Percentiles rank a stretch among this genome's conserved stretches.
Evolutionary conservation across 345 rosid species (phyloP).

Genomic region (Syzygium jambos): DNA sequence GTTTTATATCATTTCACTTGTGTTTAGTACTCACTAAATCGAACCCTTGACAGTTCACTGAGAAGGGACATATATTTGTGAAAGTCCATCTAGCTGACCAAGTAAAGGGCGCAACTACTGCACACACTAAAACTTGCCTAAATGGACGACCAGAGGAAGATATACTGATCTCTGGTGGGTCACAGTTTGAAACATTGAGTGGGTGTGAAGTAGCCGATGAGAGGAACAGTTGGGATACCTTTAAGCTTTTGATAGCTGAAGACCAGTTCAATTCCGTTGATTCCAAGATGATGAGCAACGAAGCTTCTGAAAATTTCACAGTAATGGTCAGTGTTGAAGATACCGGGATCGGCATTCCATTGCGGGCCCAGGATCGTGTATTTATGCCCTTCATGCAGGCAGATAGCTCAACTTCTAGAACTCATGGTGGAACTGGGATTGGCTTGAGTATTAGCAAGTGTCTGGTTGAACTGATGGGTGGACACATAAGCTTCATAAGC

Average conservation of each 20-base stretch:
- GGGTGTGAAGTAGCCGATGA: slow-evolving; percentile 92
- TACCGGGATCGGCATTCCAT: slow-evolving; percentile 92
- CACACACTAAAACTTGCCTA: slow-evolving; percentile 24
- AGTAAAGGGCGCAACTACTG: slow-evolving; percentile 24
- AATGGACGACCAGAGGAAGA: slow-evolving; percentile 50
- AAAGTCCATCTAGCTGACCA: slow-evolving; percentile 76
- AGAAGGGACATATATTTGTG: slow-evolving; percentile 86
- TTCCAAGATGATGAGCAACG: slow-evolving; percentile 16
- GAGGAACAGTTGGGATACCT: slow-evolving; percentile 75
- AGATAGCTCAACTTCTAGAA: slow-evolving; percentile 91
- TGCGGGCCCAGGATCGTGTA: slow-evolving; percentile 73
- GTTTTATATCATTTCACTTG: not conserved
- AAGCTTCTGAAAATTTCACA: slow-evolving; percentile 39
- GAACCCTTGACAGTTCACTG: slow-evolving; percentile 65
- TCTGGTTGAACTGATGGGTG: slow-evolving; percentile 89
- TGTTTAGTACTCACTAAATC: not conserved
- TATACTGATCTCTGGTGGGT: slow-evolving; percentile 3
- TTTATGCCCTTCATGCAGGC: slow-evolving; percentile 98
- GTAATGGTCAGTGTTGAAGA: slow-evolving; percentile 84
- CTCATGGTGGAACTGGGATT: slow-evolving; percentile 92
- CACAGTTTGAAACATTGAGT: slow-evolving; percentile 64
- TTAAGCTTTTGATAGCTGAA: slow-evolving; percentile 47
- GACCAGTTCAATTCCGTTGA: slow-evolving; percentile 32
- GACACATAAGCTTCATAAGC: slow-evolving; percentile 78
- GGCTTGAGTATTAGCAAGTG: slow-evolving; percentile 97